phyloP scores from a whole-genome alignment of 2,329 filamentous ascomycete species.

The Trichoderma sp. region DNA sequence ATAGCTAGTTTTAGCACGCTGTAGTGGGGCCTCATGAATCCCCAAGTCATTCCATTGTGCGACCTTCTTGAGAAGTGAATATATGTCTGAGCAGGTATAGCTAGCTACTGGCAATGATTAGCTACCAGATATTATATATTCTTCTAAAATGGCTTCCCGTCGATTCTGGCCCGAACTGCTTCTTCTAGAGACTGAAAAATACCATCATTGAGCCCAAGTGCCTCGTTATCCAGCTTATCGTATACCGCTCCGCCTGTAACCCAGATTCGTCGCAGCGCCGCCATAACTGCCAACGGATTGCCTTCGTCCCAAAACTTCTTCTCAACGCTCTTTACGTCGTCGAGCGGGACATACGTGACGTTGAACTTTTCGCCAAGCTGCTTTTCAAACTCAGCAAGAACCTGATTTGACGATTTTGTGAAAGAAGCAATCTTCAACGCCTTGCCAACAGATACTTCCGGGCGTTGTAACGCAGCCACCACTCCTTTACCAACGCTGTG shows the following conservation, averaged over 20 bases:
- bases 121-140: no score
- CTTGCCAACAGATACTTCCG: slow-evolving; percentile 54
- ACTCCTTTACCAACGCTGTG: slow-evolving; percentile 66
- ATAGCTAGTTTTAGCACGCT: neutral
- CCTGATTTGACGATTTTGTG: slow-evolving; percentile 62
- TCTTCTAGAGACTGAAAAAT: slow-evolving; percentile 48
- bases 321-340: slow-evolving; percentile 58
- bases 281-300: slow-evolving; percentile 52
- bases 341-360: slow-evolving; percentile 49
- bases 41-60: neutral
- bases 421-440: slow-evolving; percentile 72
- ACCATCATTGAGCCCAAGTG: slow-evolving; percentile 52
- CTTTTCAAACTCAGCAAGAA: slow-evolving; percentile 67
- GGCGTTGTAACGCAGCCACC: slow-evolving; percentile 61
- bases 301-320: slow-evolving; percentile 58
- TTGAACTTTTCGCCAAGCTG: slow-evolving; percentile 56
- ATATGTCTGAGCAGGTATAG: no score
- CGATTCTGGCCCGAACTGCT: neutral
- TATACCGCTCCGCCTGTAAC: slow-evolving; percentile 72
- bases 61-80: neutral
- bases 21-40: neutral
- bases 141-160: neutral
- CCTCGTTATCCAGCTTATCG: slow-evolving; percentile 65
- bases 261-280: slow-evolving; percentile 71
- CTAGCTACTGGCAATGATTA: no score